phyloP scores from a whole-genome alignment of 768 basidiomycete genomes.

The Phaffia tasmanica region DNA sequence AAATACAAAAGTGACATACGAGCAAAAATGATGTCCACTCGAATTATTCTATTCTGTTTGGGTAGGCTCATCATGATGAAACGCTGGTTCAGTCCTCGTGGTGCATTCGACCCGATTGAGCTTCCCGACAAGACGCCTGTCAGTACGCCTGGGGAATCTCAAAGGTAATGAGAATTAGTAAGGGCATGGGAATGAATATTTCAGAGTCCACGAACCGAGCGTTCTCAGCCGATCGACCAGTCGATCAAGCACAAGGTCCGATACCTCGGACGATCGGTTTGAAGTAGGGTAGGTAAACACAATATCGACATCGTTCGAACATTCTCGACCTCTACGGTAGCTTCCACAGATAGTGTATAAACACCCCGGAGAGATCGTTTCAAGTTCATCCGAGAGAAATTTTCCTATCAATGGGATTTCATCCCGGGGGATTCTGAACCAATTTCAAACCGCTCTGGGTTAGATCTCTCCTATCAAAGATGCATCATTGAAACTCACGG shows the following conservation, averaged over 20 bases:
- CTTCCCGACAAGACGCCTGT: constrained; percentile 18
- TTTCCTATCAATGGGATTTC: constrained; percentile 71
- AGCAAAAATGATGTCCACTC: constrained; percentile 72
- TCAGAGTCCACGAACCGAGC: constrained; percentile 43
- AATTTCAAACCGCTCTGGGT: constrained; percentile 14
- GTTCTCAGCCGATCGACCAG: constrained; percentile 45
- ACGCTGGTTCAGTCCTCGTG: constrained; percentile 72
- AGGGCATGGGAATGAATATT: not conserved
- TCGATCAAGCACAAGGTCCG: constrained; percentile 47
- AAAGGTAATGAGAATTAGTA: not conserved
- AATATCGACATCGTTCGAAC: constrained; percentile 80
- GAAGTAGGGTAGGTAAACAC: constrained; percentile 61
- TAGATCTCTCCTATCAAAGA: not conserved
- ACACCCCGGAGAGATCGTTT: constrained; percentile 54
- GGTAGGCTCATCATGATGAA: constrained; percentile 69
- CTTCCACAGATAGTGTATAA: constrained; percentile 69
- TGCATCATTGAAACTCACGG: constrained; percentile 37
- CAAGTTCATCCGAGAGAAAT: constrained; percentile 57
- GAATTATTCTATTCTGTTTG: constrained; percentile 42
- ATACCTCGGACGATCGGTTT: constrained; percentile 51
- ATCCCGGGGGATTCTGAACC: constrained; percentile 53
- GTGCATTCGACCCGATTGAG: constrained; percentile 39
- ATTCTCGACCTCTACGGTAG: constrained; percentile 69
- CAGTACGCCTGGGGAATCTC: constrained; percentile 25
- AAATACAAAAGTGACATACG: not conserved